phyloP scores from a whole-genome alignment of 495 filamentous ascomycete species.

The Eremomyces bilateralis region DNA sequence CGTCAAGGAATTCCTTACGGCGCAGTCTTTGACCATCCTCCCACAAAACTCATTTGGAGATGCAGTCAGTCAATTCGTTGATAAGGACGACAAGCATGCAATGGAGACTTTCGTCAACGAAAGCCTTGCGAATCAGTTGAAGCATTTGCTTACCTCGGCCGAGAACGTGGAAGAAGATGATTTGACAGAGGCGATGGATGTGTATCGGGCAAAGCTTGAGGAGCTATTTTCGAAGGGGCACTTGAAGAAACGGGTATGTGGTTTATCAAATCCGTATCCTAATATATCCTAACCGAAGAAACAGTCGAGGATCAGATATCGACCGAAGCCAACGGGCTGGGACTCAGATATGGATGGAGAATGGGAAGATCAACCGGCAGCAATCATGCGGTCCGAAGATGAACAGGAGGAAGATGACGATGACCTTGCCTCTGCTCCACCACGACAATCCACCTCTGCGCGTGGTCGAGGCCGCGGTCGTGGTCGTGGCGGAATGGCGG shows the following conservation, averaged over 20 bases:
- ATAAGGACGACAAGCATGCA: conserved; percentile 87
- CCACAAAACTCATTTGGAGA: conserved; percentile 82
- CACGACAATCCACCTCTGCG: conserved; percentile 12
- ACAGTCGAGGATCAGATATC: conserved; percentile 46
- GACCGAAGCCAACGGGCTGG: conserved; percentile 58
- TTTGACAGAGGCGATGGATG: conserved; percentile 9
- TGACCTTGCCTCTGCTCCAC: conserved; percentile 17
- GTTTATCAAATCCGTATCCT: background rate
- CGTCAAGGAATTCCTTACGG: conserved; percentile 62
- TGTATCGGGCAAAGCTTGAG: conserved; percentile 7
- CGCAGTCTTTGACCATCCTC: conserved; percentile 73
- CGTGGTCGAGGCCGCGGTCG: conserved; percentile 12
- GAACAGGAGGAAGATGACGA: conserved; percentile 30
- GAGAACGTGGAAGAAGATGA: conserved; percentile 37
- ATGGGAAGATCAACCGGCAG: conserved; percentile 64
- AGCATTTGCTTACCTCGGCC: conserved; percentile 42
- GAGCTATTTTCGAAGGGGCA: conserved; percentile 31
- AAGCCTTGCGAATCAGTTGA: conserved; percentile 52
- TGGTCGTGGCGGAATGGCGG: conserved; percentile 27
- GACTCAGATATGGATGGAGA: conserved; percentile 65
- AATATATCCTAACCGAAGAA: conserved; percentile 14
- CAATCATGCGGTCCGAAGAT: conserved; percentile 35
- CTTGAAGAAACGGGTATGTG: conserved; percentile 4
- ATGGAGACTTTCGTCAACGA: conserved; percentile 78
- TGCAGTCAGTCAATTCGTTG: conserved; percentile 79